These are phyloP conservation scores for Chytriomyces confervae DNA, from an alignment of 192 early-diverging fungal species.

Conservation along the genomic window DNA sequence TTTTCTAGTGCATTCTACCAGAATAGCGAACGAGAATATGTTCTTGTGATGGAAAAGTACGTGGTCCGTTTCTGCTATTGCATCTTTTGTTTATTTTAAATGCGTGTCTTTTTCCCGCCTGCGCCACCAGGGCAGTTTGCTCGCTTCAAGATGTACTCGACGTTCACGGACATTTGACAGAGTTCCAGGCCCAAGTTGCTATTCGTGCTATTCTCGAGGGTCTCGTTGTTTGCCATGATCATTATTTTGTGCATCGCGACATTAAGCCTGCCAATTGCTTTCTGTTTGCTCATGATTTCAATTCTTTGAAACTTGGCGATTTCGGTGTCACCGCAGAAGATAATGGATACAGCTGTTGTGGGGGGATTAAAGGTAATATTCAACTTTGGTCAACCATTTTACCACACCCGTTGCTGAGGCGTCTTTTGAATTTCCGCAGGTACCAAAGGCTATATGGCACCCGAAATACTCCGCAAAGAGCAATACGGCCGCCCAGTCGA, in stretches of 20 bases:
- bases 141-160: slow-evolving; percentile 40
- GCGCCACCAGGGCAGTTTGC: slow-evolving; percentile 29
- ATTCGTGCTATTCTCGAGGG: slow-evolving; percentile 44
- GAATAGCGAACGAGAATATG: slow-evolving; percentile 20
- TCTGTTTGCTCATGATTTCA: slow-evolving; percentile 30
- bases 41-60: slow-evolving; percentile 28
- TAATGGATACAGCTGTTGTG: slow-evolving; percentile 36
- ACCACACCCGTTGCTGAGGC: background rate
- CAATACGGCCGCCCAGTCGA: slow-evolving; percentile 49
- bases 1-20: slow-evolving; percentile 8
- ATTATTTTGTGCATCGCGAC: slow-evolving; percentile 41
- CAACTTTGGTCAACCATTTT: background rate
- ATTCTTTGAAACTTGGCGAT: slow-evolving; percentile 43
- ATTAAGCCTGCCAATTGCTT: slow-evolving; percentile 50
- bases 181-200: slow-evolving; percentile 35
- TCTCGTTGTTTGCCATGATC: slow-evolving; percentile 34
- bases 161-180: slow-evolving; percentile 22
- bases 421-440: background rate
- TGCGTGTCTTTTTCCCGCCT: background rate
- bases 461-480: slow-evolving; percentile 41
- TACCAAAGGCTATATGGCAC: slow-evolving; percentile 30
- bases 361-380: slow-evolving; percentile 23
- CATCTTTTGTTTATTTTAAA: background rate
- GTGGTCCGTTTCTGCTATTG: background rate
- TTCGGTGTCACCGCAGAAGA: slow-evolving; percentile 44